Evolutionary conservation across 2,329 filamentous ascomycete species (phyloP).

Genomic region (Knufia petricola): DNA sequence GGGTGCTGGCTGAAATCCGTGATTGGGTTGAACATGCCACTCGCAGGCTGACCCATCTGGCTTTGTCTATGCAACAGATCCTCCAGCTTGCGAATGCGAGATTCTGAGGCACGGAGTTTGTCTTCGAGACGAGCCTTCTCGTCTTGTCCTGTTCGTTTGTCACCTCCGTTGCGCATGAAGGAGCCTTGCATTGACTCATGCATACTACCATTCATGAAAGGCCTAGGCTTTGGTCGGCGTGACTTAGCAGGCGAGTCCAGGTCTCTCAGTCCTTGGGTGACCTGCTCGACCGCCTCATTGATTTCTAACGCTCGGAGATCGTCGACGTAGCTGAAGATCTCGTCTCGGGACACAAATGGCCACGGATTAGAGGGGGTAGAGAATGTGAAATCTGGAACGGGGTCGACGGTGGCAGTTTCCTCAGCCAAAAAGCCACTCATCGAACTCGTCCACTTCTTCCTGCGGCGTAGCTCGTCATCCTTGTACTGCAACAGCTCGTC

Average conservation of each 20-base stretch:
- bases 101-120: slow-evolving; percentile 72
- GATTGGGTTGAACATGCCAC: slow-evolving; percentile 39
- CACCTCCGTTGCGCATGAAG: slow-evolving; percentile 73
- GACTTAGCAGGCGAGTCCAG: slow-evolving; percentile 74
- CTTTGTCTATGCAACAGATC: slow-evolving; percentile 81
- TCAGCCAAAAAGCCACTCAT: slow-evolving; percentile 20
- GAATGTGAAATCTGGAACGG: slow-evolving; percentile 74
- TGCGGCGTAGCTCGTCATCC: slow-evolving; percentile 81
- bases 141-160: slow-evolving; percentile 65
- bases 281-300: slow-evolving; percentile 56
- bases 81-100: slow-evolving; percentile 80
- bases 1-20: slow-evolving; percentile 24
- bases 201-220: slow-evolving; percentile 92
- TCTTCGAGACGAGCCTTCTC: slow-evolving; percentile 69
- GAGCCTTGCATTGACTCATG: slow-evolving; percentile 88
- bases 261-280: slow-evolving; percentile 67
- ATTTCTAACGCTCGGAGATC: slow-evolving; percentile 57
- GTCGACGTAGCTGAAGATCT: slow-evolving; percentile 65
- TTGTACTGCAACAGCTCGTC: slow-evolving; percentile 90
- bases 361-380: slow-evolving; percentile 70
- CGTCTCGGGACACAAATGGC: slow-evolving; percentile 66
- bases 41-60: slow-evolving; percentile 44
- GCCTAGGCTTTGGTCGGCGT: slow-evolving; percentile 76
- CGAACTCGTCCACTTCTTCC: slow-evolving; percentile 71
- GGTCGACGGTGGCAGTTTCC: slow-evolving; percentile 32